These are phyloP conservation scores for Persicaria maculosa DNA, from an alignment of 148 eudicot species.

Conservation along the genomic window DNA sequence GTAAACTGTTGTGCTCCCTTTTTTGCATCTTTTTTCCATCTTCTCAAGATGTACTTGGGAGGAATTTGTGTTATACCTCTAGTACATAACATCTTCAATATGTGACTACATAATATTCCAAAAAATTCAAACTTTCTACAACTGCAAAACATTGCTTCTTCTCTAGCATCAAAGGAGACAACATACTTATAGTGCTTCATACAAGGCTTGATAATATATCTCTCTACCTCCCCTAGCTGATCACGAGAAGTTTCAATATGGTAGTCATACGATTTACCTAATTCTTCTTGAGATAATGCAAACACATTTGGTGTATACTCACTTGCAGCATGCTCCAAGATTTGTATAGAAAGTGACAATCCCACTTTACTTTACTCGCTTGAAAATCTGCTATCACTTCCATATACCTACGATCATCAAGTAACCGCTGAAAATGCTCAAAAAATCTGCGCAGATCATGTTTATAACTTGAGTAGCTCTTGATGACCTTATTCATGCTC, in stretches of 20 bases:
- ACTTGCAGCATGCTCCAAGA: slow-evolving; percentile 19
- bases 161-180: too few species aligned
- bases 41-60: slow-evolving; percentile 66
- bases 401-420: slow-evolving; percentile 58
- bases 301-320: slow-evolving; percentile 57
- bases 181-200: too few species aligned
- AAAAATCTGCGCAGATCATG: too few species aligned
- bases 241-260: too few species aligned
- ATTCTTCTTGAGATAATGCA: slow-evolving; percentile 33
- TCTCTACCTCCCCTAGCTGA: too few species aligned
- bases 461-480: too few species aligned
- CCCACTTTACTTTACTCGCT: too few species aligned
- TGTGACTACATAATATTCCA: slow-evolving; percentile 80
- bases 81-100: slow-evolving; percentile 76
- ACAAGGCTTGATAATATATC: too few species aligned
- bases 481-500: too few species aligned
- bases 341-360: too few species aligned
- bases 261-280: too few species aligned
- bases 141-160: slow-evolving; percentile 32
- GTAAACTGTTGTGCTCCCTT: background rate
- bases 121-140: slow-evolving; percentile 83
- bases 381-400: slow-evolving; percentile 22
- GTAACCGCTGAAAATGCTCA: background rate
- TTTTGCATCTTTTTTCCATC: slow-evolving; percentile 84
- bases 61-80: slow-evolving; percentile 12